Evolutionary conservation across 2,329 filamentous ascomycete genomes (phyloP), one percentile per base, ranked within the genome.

Genomic region (Hypoxylon sp.): DNA sequence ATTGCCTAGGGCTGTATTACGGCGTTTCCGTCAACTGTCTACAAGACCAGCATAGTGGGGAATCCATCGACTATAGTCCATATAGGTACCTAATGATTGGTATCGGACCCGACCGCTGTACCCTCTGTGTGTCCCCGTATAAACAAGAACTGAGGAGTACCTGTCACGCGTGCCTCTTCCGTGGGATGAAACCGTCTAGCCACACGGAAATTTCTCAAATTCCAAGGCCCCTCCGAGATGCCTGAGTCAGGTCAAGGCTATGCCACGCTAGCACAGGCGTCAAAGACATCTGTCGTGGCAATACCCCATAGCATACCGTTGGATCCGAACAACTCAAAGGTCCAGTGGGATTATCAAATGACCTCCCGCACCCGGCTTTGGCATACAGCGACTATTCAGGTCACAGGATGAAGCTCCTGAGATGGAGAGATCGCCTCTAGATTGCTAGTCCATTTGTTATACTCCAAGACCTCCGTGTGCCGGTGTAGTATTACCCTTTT

Each of bases 181-280:
- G n/a, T 31, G 50, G 47, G 61, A 64, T 58, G 54, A 59, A 54
- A 54, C 51, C 55, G 13, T 53, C 42, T 54, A 54, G 51, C 39
- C 31, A 62, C 42, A 29, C 15, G 13, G 11, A 44, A 44, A 54
- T 42, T 42, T 13, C 10, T 32, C 24, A 17, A 56, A 37, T 53
- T 58, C 48, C 62, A 42, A 44, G 47, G 32, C 17, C n/a, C 58
- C 47, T 21, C 37, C n/a, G 27, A 42, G 37, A 32, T 59, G 21
- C 31, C 31, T 48, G 31, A 37, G 35, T 58, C 44, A 55, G 24
- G 35, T 58, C 44, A 55, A 42, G 53, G 21, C 39, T 32, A 56
- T 27, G 27, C 53, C 27, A 35, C 53, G 29, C 27, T 35, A 13
- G 27, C 27, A 31, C 57, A 32, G 17, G 27, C 44, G 46, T 15